Base-by-base conservation (phyloP, 345 rosid species). In the Citrus australasica region DNA sequence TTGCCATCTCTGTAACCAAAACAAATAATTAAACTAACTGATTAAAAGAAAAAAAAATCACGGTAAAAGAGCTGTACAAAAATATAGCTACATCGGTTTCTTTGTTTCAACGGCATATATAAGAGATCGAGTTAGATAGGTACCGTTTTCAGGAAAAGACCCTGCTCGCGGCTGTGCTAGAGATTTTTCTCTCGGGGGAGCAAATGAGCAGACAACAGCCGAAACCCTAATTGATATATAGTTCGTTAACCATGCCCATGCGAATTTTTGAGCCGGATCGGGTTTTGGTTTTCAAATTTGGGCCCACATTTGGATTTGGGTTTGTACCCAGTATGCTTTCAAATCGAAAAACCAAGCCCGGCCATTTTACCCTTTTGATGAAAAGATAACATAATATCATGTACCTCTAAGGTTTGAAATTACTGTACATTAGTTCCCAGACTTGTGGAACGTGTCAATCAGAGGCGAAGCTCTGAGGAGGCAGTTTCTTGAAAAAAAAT, bases 1-100 rank as follows among this genome's bases (percentile, higher is more conserved):
- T 96, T 32, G 99, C 99, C 98, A 96, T 96, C 65, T 86, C 94
- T 92, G 81, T 78, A 21, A 69, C 38, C 11, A 17, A 22, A 68
- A 70, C 32, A 42, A 53, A 53, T 37, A 5, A 25, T 6, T 55
- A 5, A 16, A 17, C 16, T 21, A 66, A 51, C 3, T 7, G 58
- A 53, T 53, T 9, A 40, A 40, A 53, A 30, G 28, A 40, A 53
- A 7, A 25, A 25, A 25, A 55, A 61, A 6, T 6, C 14, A 61
- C 24, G 1, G 21, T 11, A 69, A 37, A 22, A 16, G 16, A 46
- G 32, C 21, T 48, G 22, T 33, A 53, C 6, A 35, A 35, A 10
- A 25, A 38, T 16, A 10, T 2, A 28, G 19, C 24, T 0, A 27
- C 0, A 9, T 51, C 16, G 4, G 5, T 4, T 28, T 53, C 25